phyloP scores from a whole-genome alignment of 345 rosid genomes.

The Populus euphratica region DNA sequence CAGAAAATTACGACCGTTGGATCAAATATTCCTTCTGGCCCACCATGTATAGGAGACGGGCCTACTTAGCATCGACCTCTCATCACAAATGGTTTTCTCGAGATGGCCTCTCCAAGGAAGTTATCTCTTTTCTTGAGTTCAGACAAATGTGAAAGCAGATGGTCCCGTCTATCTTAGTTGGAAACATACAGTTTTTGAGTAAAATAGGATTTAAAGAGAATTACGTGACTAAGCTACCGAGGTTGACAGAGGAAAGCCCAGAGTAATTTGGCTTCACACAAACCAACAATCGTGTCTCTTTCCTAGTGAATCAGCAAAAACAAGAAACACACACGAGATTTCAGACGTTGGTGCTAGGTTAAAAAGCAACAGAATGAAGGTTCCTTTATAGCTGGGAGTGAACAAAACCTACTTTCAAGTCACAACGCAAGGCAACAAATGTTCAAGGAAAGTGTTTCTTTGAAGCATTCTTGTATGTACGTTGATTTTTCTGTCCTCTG shows the following conservation, averaged over 20 bases:
- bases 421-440: constrained; percentile 14
- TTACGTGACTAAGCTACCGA: constrained; percentile 8
- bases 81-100: background rate
- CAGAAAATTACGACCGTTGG: background rate
- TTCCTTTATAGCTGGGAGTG: background rate
- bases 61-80: constrained; percentile 1
- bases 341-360: background rate
- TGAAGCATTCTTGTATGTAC: constrained; percentile 12
- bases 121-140: background rate
- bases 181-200: background rate
- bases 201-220: constrained; percentile 1
- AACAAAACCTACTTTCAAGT: constrained; percentile 11
- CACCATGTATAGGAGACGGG: background rate
- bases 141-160: constrained; percentile 5
- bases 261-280: constrained; percentile 9
- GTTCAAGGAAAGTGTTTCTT: constrained; percentile 15
- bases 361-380: constrained; percentile 16
- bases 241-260: constrained; percentile 29
- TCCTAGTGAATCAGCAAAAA: constrained; percentile 5
- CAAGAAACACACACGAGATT: background rate
- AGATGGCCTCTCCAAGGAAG: background rate
- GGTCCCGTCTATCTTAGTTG: constrained; percentile 6
- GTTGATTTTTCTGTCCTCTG: background rate
- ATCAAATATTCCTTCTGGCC: constrained; percentile 9
- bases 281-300: constrained; percentile 18